Percentiles rank a stretch among this genome's conserved stretches.
Conservation (phyloP, 371 early-diverging fungal species). For the Circinella minor region DNA sequence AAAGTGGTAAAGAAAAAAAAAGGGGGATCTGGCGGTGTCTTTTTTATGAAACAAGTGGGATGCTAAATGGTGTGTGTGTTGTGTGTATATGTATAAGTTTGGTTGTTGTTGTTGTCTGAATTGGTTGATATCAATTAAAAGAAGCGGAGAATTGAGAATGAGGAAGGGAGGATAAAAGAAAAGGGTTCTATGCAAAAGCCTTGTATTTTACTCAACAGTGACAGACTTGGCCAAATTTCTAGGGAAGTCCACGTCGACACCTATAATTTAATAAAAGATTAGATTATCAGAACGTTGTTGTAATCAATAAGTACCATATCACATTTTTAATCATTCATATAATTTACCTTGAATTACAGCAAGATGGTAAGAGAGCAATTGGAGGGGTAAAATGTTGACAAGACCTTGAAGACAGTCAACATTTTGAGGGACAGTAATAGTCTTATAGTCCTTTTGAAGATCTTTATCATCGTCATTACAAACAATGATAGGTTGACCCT, state of each 20-base stretch:
- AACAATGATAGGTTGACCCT: slow-evolving; percentile 95
- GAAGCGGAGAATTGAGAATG: not conserved
- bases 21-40: not conserved
- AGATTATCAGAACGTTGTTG: no score
- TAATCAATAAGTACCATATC: no score
- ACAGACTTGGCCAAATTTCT: slow-evolving; percentile 97
- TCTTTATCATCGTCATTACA: slow-evolving; percentile 84
- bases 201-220: slow-evolving; percentile 67
- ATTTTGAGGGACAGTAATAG: slow-evolving; percentile 91
- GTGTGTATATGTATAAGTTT: not conserved
- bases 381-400: slow-evolving; percentile 94
- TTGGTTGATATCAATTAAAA: not conserved
- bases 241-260: slow-evolving; percentile 98
- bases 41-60: slow-evolving; percentile 4
- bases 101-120: not conserved
- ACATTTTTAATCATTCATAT: no score
- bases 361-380: slow-evolving; percentile 96
- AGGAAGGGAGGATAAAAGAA: not conserved
- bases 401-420: slow-evolving; percentile 87
- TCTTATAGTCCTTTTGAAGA: slow-evolving; percentile 64
- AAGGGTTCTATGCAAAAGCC: not conserved
- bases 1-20: not conserved
- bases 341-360: slow-evolving; percentile 77
- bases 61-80: not conserved
- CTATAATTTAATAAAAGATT: no score